phyloP scores from a whole-genome alignment of 2,329 filamentous ascomycete species.

The Tricladium varicosporioides region DNA sequence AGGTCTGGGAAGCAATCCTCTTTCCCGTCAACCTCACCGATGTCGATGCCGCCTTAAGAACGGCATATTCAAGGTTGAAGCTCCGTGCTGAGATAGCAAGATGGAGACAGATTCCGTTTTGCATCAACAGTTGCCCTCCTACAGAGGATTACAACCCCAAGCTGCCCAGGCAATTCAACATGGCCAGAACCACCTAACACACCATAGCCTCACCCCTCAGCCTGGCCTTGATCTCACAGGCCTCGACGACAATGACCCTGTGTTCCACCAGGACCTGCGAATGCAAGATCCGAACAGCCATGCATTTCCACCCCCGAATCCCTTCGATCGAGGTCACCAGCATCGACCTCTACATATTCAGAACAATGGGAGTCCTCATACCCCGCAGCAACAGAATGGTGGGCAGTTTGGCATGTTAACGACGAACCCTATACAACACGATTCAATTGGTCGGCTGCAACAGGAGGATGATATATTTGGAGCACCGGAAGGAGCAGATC shows the following conservation, averaged over 20 bases:
- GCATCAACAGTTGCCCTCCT: slow-evolving; percentile 32
- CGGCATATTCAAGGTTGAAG: slow-evolving; percentile 19
- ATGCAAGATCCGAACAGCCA: slow-evolving; percentile 37
- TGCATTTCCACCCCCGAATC: slow-evolving; percentile 33
- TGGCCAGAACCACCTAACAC: slow-evolving; percentile 31
- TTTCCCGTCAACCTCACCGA: too few species aligned
- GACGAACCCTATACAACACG: slow-evolving; percentile 34
- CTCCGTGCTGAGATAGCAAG: slow-evolving; percentile 27
- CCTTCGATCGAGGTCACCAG: slow-evolving; percentile 36
- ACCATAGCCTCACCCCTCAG: slow-evolving; percentile 37
- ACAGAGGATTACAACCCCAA: slow-evolving; percentile 33
- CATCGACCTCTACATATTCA: slow-evolving; percentile 32
- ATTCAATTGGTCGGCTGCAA: slow-evolving; percentile 35
- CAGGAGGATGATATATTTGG: slow-evolving; percentile 40
- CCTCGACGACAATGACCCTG: slow-evolving; percentile 39
- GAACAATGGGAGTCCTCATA: slow-evolving; percentile 33
- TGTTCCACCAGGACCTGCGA: slow-evolving; percentile 39
- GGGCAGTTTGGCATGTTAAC: slow-evolving; percentile 49
- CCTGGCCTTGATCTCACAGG: slow-evolving; percentile 38
- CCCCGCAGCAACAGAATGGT: slow-evolving; percentile 37
- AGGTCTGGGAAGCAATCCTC: too few species aligned
- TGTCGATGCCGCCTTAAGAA: slow-evolving; percentile 4
- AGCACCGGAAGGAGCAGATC: slow-evolving; percentile 37
- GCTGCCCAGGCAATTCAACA: slow-evolving; percentile 33
- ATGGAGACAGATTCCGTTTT: slow-evolving; percentile 32